These are phyloP conservation scores for Coccomyxa subellipsoidea DNA, from an alignment of 163 green algal species.

Conservation along the genomic window DNA sequence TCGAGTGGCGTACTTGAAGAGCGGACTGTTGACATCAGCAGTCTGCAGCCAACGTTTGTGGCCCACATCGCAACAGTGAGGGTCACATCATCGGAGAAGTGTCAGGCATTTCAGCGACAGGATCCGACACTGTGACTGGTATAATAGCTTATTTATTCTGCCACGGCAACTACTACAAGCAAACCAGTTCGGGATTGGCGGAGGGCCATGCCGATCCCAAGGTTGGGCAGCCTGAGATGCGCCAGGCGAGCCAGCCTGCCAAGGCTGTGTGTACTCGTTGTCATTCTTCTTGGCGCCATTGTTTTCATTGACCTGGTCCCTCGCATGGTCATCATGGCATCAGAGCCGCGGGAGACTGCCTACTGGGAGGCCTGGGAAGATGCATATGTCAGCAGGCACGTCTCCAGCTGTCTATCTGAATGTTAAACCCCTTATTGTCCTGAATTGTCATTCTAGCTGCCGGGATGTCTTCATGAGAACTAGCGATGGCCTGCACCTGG, in stretches of 20 bases:
- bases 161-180: too few species aligned
- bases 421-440: background rate
- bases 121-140: too few species aligned
- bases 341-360: background rate
- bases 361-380: constrained; percentile 6
- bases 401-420: background rate
- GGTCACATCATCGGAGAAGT: too few species aligned
- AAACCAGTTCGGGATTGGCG: too few species aligned
- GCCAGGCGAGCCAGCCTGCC: background rate
- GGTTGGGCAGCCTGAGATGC: background rate
- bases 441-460: background rate
- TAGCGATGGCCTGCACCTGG: background rate
- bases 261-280: background rate
- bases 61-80: too few species aligned
- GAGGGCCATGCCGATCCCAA: background rate
- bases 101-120: too few species aligned
- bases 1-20: too few species aligned
- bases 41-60: too few species aligned
- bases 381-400: background rate
- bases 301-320: background rate
- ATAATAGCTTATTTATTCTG: too few species aligned
- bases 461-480: background rate
- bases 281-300: background rate
- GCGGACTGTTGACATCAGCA: too few species aligned
- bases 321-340: background rate